Evolutionary conservation across 2,329 filamentous ascomycete species (phyloP).

Genomic region (Piedraia hortae): DNA sequence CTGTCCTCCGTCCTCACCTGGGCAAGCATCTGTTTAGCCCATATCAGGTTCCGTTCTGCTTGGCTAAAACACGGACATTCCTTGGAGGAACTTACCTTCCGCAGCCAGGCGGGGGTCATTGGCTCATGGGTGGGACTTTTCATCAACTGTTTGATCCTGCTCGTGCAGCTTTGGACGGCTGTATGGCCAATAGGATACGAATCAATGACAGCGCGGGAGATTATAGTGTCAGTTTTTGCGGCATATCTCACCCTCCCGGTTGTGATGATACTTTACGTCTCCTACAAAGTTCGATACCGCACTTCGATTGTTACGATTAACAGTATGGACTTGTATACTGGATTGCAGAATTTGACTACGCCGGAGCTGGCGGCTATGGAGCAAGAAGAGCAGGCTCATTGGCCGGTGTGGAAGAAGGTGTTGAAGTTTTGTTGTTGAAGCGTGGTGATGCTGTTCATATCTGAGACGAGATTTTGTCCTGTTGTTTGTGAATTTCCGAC

Average conservation of each 20-base stretch:
- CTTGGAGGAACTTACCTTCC: slow-evolving; percentile 36
- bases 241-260: slow-evolving; percentile 13
- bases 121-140: slow-evolving; percentile 53
- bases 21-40: slow-evolving; percentile 40
- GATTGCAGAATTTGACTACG: slow-evolving; percentile 60
- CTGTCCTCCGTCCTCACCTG: slow-evolving; percentile 48
- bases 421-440: slow-evolving; percentile 22
- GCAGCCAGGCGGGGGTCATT: slow-evolving; percentile 25
- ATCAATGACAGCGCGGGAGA: slow-evolving; percentile 13
- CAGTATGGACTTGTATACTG: slow-evolving; percentile 71
- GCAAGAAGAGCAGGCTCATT: slow-evolving; percentile 34
- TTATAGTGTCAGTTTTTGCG: slow-evolving; percentile 8
- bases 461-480: too few relatives aligned
- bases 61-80: slow-evolving; percentile 41
- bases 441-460: too few relatives aligned
- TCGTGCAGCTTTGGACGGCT: slow-evolving; percentile 56
- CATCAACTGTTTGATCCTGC: slow-evolving; percentile 48
- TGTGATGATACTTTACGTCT: slow-evolving; percentile 17
- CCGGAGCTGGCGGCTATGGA: slow-evolving; percentile 56
- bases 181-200: slow-evolving; percentile 36
- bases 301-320: slow-evolving; percentile 37
- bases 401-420: slow-evolving; percentile 21
- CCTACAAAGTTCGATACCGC: slow-evolving; percentile 47
- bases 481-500: too few relatives aligned
- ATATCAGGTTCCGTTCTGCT: slow-evolving; percentile 43